Percentiles rank a stretch among this genome's conserved stretches.
These are phyloP conservation scores for Talaromyces pinophilus DNA, from an alignment of 2,329 filamentous ascomycete genomes.

Conservation along the genomic window DNA sequence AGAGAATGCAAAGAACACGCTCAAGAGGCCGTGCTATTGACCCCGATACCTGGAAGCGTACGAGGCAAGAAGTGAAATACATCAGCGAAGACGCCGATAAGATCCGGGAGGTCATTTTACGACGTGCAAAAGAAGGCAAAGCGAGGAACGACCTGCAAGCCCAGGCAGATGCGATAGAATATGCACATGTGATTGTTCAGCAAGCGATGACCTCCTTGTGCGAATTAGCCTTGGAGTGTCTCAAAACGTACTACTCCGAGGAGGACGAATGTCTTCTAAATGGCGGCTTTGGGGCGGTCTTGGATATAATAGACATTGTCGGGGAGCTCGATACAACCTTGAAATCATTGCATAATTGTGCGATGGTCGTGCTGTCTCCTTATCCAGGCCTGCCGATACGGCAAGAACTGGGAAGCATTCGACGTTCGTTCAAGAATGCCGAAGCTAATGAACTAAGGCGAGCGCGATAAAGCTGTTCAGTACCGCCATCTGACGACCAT, in stretches of 20 bases:
- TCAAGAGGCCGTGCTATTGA: not conserved
- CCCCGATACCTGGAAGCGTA: slow-evolving; percentile 4
- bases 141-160: slow-evolving; percentile 2
- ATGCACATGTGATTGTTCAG: slow-evolving; percentile 28
- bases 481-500: not conserved
- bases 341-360: not conserved
- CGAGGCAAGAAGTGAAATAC: slow-evolving; percentile 1
- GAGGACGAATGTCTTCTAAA: slow-evolving; percentile 20
- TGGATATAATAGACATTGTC: slow-evolving; percentile 26
- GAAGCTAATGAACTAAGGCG: not conserved
- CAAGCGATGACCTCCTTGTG: slow-evolving; percentile 27
- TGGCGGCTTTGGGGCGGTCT: slow-evolving; percentile 26
- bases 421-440: not conserved
- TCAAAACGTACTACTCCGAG: slow-evolving; percentile 27
- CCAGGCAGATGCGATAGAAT: slow-evolving; percentile 16
- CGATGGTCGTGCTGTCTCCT: not conserved
- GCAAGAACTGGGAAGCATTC: not conserved
- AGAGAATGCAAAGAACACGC: slow-evolving; percentile 18
- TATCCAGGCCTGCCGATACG: slow-evolving; percentile 7
- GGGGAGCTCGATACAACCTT: slow-evolving; percentile 21
- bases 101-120: not conserved
- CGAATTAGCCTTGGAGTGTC: slow-evolving; percentile 25
- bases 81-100: slow-evolving; percentile 8
- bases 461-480: not conserved
- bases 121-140: slow-evolving; percentile 9